These are phyloP conservation scores for Alternaria longipes DNA, from an alignment of 2,329 filamentous ascomycete species.

Conservation along the genomic window DNA sequence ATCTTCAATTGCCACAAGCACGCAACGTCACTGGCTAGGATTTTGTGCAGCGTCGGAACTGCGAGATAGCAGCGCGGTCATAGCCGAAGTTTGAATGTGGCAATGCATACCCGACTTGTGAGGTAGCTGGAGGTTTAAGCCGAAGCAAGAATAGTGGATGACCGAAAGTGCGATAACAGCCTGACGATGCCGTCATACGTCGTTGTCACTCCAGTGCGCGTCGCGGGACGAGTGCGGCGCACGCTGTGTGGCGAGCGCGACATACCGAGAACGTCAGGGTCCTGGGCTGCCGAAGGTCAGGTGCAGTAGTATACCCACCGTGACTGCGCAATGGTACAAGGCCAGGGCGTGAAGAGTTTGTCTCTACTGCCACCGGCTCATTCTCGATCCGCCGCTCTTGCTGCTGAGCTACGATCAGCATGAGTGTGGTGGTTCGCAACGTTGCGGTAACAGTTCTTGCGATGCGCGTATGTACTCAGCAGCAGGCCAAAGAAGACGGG, in stretches of 20 bases:
- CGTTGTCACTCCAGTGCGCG: conserved; percentile 25
- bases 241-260: conserved; percentile 36
- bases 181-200: conserved; percentile 35
- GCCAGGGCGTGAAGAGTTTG: conserved; percentile 16
- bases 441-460: neutral
- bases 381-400: neutral
- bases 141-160: conserved; percentile 15
- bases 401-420: neutral
- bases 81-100: conserved; percentile 22
- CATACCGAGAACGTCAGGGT: conserved; percentile 35
- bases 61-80: conserved; percentile 6
- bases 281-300: conserved; percentile 37
- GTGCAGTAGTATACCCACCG: conserved; percentile 34
- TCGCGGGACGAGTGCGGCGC: conserved; percentile 25
- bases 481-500: neutral
- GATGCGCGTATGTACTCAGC: neutral
- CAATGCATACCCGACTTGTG: conserved; percentile 13
- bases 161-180: conserved; percentile 15
- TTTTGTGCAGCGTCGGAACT: neutral
- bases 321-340: conserved; percentile 33
- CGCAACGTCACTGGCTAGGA: conserved; percentile 27
- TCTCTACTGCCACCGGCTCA: conserved; percentile 4
- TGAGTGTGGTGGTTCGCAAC: neutral
- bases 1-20: conserved; percentile 25
- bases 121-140: conserved; percentile 16